phyloP scores from a whole-genome alignment of 108 stramenopile genomes.

The Skeletonema potamos region DNA sequence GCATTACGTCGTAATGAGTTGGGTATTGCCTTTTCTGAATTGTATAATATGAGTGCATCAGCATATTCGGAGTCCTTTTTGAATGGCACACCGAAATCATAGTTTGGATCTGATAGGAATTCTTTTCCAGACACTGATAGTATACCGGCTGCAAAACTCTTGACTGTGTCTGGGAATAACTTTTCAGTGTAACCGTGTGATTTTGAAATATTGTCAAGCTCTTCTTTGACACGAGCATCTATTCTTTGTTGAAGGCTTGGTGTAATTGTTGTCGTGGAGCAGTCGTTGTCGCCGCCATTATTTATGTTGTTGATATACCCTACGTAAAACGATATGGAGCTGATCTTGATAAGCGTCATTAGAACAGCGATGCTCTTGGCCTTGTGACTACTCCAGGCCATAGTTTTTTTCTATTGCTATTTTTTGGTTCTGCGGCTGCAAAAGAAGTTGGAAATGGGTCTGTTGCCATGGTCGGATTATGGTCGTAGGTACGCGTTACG shows the following conservation, averaged over 20 bases:
- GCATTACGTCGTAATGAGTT: conserved; percentile 2
- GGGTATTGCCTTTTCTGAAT: conserved; percentile 20
- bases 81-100: conserved; percentile 39
- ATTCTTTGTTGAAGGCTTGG: background rate
- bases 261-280: background rate
- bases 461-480: too few species aligned
- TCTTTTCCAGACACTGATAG: background rate
- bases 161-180: background rate
- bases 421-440: too few species aligned
- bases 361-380: background rate
- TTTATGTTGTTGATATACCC: background rate
- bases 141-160: background rate
- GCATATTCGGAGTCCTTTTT: conserved; percentile 16
- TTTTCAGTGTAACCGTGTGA: background rate
- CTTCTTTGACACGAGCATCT: background rate
- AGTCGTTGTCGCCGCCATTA: background rate
- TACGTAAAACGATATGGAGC: background rate
- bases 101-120: background rate
- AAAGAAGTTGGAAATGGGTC: too few species aligned
- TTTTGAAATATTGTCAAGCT: background rate
- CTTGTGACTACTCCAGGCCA: background rate
- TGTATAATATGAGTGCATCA: conserved; percentile 47
- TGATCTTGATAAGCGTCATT: conserved; percentile 2
- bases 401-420: background rate
- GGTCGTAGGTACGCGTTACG: too few species aligned